Evolutionary conservation across 257 asterid genomes (phyloP).

Genomic region (Plantago ovata): DNA sequence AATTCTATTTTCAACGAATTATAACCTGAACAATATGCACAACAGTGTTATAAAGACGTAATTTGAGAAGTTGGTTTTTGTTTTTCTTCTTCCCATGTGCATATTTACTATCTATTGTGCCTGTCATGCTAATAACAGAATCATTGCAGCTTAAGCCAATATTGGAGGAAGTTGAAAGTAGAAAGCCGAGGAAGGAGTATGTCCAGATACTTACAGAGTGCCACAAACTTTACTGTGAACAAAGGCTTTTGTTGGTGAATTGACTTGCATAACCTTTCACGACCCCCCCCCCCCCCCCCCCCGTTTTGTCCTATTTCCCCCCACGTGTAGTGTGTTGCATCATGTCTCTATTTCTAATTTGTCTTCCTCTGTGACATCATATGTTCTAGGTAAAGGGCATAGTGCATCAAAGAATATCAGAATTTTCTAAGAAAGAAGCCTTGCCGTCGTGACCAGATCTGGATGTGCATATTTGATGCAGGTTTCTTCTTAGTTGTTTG

Average conservation of each 20-base stretch:
- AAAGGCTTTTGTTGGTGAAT: constrained; percentile 82
- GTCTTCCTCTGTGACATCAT: constrained; percentile 18
- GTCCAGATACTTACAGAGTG: constrained; percentile 87
- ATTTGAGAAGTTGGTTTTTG: constrained; percentile 1
- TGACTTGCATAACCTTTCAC: constrained; percentile 16
- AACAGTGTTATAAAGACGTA: constrained; percentile 7
- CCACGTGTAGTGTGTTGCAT: background rate
- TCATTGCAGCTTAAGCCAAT: constrained; percentile 86
- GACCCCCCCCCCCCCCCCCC: background rate
- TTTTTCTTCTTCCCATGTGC: background rate
- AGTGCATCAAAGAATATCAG: constrained; percentile 88
- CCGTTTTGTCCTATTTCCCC: too few species aligned
- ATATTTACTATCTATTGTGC: constrained; percentile 13
- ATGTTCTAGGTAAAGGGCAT: constrained; percentile 67
- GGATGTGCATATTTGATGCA: constrained; percentile 98
- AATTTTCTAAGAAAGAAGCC: constrained; percentile 81
- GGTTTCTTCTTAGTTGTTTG: constrained; percentile 45
- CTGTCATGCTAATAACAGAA: constrained; percentile 18
- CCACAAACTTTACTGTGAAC: constrained; percentile 95
- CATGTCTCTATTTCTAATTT: background rate
- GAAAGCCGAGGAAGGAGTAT: constrained; percentile 92
- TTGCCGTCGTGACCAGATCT: constrained; percentile 91
- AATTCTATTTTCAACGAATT: constrained; percentile 15
- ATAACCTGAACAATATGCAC: constrained; percentile 12
- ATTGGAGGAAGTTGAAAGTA: constrained; percentile 89